Base-by-base conservation (phyloP, 208 protist genomes). In the Wallacemonas collosoma region DNA sequence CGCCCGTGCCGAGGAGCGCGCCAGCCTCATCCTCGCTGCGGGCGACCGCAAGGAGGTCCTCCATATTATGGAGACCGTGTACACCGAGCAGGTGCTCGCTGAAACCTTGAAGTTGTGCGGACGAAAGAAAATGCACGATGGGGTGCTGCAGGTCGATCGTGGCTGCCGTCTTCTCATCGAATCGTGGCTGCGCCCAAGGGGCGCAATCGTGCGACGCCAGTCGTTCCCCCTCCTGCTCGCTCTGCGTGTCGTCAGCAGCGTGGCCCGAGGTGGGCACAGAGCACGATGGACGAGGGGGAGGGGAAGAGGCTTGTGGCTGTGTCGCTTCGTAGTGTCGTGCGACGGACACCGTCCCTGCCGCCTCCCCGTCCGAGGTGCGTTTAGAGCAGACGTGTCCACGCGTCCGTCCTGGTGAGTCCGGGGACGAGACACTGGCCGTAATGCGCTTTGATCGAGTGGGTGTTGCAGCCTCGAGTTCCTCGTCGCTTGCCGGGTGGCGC, bases 71-170 rank as follows among this genome's bases (percentile, higher is more conserved):
- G 63, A 93, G 55, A 5, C 72, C 75, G 63, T 68, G 63, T 11
- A 68, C 68, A 3, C 79, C 58, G 47, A 94, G 70, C 41, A 94
- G 56, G 4, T 72, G 66, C 8, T 78, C 67, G 1, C 80, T 79
- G 75, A 86, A 96, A 9, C 92, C 92, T 54, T 96, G 92, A 36
- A 96, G 71, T 66, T 93, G 83, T 38, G 91, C 68, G 0, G 76
- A 68, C 2, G 89, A 83, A 7, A 96, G 76, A 75, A 96, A 95
- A 61, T 84, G 68, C 15, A 95, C 87, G n/a, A 96, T 75, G 0
- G 85, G 74, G 65, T 95, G 76, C 38, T 71, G 67, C 9, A 96
- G 74, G 4, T 62, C 69, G 17, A 88, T 45, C 50, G 11, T 65
- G 38, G 39, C 41, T 26, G 26, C 26, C 26, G 26, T 26, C 26